Base-by-base conservation (phyloP, 2,329 filamentous ascomycete genomes). In the Septoria petroselini region DNA sequence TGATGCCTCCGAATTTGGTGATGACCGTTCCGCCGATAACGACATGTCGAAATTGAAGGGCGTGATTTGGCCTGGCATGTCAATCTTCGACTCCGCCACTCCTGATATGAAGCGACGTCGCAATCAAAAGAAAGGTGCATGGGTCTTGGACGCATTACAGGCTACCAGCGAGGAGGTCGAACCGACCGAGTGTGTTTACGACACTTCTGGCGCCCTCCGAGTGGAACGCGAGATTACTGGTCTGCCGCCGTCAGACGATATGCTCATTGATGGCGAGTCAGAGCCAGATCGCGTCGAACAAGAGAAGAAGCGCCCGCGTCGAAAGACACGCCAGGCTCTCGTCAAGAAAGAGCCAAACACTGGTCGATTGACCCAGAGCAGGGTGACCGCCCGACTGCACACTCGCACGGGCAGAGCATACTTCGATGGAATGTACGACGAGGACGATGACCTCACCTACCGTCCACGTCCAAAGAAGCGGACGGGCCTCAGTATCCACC, bases 31-130 rank as follows among this genome's bases (percentile, higher is more conserved):
- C 9, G 15, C 49, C 5, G 54, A 48, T 23, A 58, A 58, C 19
- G 60, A 70, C 34, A 70, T 65, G 41, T 73, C 67, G 51, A 79
- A 74, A 62, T 75, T 90, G 45, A 91, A 91, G 66, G 86, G 86
- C 2, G 73, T 84, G n/a, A 73, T 81, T 39, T 89, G 83, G 76
- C 83, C 84, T 2, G 87, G 87, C 14, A 91, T 91, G 86, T 79
- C 81, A 45, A 76, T 88, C n/a, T 90, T 91, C 64, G 87, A 91
- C 67, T 82, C 87, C 45, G 87, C 87, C 3, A 86, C 84, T 3
- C 78, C 82, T 12, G 80, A 85, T 53, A 85, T 86, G 76, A 84
- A 82, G 60, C 78, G 83, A 38, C 87, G 82, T 70, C 77, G 87
- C 43, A 91, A 91, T 64, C 87, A 91, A 68, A 82, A 85, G 61